These are phyloP conservation scores for Thermothielavioides terrestris DNA, from an alignment of 495 filamentous ascomycete genomes.

Conservation along the genomic window DNA sequence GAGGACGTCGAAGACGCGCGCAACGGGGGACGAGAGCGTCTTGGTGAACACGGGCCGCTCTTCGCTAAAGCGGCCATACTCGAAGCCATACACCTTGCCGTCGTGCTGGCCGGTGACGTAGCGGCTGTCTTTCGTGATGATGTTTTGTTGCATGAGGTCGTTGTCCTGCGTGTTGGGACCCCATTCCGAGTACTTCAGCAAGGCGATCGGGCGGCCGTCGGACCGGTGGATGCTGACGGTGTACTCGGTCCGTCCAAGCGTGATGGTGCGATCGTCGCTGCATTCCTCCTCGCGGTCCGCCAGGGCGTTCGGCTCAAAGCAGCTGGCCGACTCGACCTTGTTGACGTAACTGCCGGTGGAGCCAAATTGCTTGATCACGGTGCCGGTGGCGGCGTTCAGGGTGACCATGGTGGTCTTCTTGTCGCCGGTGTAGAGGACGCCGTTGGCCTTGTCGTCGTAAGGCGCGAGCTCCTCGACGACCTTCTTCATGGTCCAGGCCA, in stretches of 20 bases:
- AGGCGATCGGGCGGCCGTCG: slow-evolving; percentile 72
- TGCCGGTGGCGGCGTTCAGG: slow-evolving; percentile 75
- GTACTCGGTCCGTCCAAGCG: slow-evolving; percentile 79
- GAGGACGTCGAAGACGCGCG: slow-evolving; percentile 83
- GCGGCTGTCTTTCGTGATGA: slow-evolving; percentile 68
- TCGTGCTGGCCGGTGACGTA: slow-evolving; percentile 85
- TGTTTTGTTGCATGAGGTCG: slow-evolving; percentile 78
- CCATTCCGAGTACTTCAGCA: slow-evolving; percentile 92
- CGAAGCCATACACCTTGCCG: slow-evolving; percentile 75
- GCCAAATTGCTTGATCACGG: slow-evolving; percentile 50
- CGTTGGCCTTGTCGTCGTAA: slow-evolving; percentile 56
- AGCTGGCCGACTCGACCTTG: slow-evolving; percentile 44
- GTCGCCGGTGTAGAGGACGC: slow-evolving; percentile 78
- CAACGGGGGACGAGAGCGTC: slow-evolving; percentile 74
- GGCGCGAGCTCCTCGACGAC: slow-evolving; percentile 63
- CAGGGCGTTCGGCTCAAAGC: slow-evolving; percentile 51
- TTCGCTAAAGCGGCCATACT: slow-evolving; percentile 44
- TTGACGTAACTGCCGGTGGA: slow-evolving; percentile 34
- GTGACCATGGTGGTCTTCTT: slow-evolving; percentile 86
- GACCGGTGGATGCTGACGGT: slow-evolving; percentile 72
- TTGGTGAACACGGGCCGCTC: slow-evolving; percentile 41
- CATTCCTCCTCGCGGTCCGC: slow-evolving; percentile 64
- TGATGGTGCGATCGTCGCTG: slow-evolving; percentile 60
- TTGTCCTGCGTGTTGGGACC: slow-evolving; percentile 82
- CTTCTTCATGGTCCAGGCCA: slow-evolving; percentile 74